phyloP scores from a whole-genome alignment of 2,329 filamentous ascomycete species.

The Arthrobotrys iridis region DNA sequence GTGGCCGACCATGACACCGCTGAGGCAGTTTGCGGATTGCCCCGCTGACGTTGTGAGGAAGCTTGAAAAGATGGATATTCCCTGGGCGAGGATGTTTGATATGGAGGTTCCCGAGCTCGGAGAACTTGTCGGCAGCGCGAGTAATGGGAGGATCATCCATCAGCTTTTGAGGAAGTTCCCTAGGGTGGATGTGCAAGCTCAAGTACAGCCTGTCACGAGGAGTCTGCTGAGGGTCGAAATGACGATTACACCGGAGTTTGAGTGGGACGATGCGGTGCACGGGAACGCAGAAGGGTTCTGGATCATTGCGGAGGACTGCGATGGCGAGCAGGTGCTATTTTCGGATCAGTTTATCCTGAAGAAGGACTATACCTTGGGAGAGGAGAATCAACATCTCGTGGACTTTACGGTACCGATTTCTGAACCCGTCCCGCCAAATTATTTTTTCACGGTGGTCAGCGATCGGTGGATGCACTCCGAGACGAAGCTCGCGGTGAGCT shows the following conservation, averaged over 20 bases:
- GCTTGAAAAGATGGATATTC: constrained; percentile 91
- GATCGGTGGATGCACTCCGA: constrained; percentile 99
- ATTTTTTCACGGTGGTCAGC: constrained; percentile 94
- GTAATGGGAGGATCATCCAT: constrained; percentile 85
- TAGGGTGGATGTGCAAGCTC: constrained; percentile 87
- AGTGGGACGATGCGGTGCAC: constrained; percentile 91
- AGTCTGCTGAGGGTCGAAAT: constrained; percentile 92
- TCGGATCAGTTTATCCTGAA: constrained; percentile 93
- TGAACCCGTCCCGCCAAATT: constrained; percentile 97
- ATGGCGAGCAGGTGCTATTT: constrained; percentile 94
- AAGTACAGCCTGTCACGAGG: constrained; percentile 92
- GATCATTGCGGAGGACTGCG: constrained; percentile 96
- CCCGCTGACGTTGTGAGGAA: constrained; percentile 85
- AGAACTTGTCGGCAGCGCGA: constrained; percentile 61
- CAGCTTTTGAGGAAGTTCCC: constrained; percentile 91
- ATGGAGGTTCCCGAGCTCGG: constrained; percentile 77
- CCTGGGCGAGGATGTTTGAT: constrained; percentile 94
- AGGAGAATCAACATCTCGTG: constrained; percentile 91
- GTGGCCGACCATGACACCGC: constrained; percentile 98
- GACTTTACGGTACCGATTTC: constrained; percentile 97
- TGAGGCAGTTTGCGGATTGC: constrained; percentile 87
- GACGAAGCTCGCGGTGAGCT: constrained; percentile 89
- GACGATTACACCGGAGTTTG: constrained; percentile 90
- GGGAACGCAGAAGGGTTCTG: constrained; percentile 92
- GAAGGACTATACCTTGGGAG: constrained; percentile 83